Evolutionary conservation across 1,139 yeast genomes (phyloP), one percentile per base, ranked within the genome.

Genomic region (Candida sanyaensis): DNA sequence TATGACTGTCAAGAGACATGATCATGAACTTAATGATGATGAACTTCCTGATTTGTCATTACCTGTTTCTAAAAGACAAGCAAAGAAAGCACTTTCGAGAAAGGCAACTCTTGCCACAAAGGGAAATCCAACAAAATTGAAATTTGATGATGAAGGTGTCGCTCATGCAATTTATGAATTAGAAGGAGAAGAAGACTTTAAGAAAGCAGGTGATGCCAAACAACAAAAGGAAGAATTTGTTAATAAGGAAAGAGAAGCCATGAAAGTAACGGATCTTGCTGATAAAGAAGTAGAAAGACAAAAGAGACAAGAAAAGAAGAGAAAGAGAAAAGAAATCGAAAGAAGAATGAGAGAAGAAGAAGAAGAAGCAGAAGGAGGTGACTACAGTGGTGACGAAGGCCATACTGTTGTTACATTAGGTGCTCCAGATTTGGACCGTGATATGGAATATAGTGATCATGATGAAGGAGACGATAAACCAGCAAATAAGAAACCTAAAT

Each of bases 71-170:
- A 93, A 88, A 62, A 80, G 99, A 59, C 86, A 87, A n/a, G 84
- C 83, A 42, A 93, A 90, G 75, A 85, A 82, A 55, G 97, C 98
- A 0, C 75, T 91, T 44, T 88, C 97, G 8, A 91, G 87, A 71
- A 93, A 92, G 64, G 83, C 84, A 11, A 79, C 88, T n/a, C 62
- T 83, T n/a, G 68, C 82, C 31, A 68, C 78, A 23, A 80, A 80
- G 51, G 88, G 91, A 7, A 81, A 82, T 52, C 86, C 97, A 13
- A 81, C 89, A 30, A 93, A 90, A 65, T 68, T 93, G 57, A 78
- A 81, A 48, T 93, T 93, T 64, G 99, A 93, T 62, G 99, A 93
- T 54, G 97, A 93, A 2, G 99, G 99, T 37, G 75, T 77, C 7
- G 85, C 98, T 0, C 98, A 92, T 67, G 88, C 96, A 11, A 75